Evolutionary conservation across 2,329 filamentous ascomycete genomes (phyloP).

Genomic region (Aureobasidium lini): DNA sequence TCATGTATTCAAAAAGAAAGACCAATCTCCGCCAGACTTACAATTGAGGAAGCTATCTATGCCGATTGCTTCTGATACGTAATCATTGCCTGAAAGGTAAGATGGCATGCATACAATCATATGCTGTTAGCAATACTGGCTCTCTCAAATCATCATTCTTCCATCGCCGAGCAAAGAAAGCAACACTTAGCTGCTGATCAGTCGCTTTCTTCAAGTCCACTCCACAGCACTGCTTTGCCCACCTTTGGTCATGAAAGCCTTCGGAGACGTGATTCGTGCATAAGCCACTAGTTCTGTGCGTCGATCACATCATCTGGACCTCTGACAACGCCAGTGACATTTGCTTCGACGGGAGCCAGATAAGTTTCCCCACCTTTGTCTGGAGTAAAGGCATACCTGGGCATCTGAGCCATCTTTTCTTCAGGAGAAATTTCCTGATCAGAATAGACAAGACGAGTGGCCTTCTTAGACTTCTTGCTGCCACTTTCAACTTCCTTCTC

Average conservation of each 20-base stretch:
- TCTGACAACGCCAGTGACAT: slow-evolving; percentile 18
- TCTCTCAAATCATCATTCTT: not conserved
- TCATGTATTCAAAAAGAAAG: slow-evolving; percentile 1
- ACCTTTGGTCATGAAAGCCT: slow-evolving; percentile 3
- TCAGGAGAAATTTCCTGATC: slow-evolving; percentile 76
- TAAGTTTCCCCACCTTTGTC: slow-evolving; percentile 32
- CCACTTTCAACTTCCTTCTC: slow-evolving; percentile 13
- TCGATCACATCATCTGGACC: slow-evolving; percentile 16
- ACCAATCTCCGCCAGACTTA: slow-evolving; percentile 8
- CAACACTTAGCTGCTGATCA: slow-evolving; percentile 14
- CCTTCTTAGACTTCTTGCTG: slow-evolving; percentile 47
- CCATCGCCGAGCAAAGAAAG: slow-evolving; percentile 7
- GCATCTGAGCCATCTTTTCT: slow-evolving; percentile 75
- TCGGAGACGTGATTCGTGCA: not conserved
- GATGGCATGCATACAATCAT: not conserved
- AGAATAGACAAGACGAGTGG: slow-evolving; percentile 67
- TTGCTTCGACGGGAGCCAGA: slow-evolving; percentile 20
- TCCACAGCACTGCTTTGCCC: slow-evolving; percentile 5
- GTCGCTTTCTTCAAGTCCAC: not conserved
- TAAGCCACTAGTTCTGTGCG: not conserved
- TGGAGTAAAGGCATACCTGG: slow-evolving; percentile 64
- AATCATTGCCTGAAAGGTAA: not conserved
- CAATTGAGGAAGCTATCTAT: slow-evolving; percentile 14
- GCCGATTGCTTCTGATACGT: not conserved
- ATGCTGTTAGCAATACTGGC: slow-evolving; percentile 3